A percentile compares a stretch with the other conserved stretches of the same genome.
Evolutionary conservation across 495 filamentous ascomycete genomes (phyloP).

Genomic region (Glarea lozoyensis): DNA sequence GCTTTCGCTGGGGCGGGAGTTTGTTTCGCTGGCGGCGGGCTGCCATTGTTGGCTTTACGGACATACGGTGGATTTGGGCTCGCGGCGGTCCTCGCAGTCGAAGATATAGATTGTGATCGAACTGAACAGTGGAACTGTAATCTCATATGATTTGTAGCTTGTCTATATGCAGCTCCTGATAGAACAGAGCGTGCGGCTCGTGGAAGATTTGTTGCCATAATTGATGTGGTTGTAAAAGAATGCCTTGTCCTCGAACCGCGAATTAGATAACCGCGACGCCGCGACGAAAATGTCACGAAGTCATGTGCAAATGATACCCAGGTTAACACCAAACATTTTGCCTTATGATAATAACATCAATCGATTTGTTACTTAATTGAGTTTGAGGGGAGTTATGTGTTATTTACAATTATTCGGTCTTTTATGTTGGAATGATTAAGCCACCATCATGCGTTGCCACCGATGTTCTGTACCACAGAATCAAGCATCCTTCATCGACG

Average conservation of each 20-base stretch:
- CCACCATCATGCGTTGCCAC: too few species aligned
- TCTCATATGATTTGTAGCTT: neutral
- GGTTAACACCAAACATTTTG: too few species aligned
- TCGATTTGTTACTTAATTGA: too few species aligned
- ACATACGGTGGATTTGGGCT: constrained; percentile 16
- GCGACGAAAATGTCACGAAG: too few species aligned
- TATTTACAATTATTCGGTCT: too few species aligned
- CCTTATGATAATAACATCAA: too few species aligned
- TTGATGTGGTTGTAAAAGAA: constrained; percentile 9
- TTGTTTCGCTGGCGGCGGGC: neutral
- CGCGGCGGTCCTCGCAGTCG: constrained; percentile 4
- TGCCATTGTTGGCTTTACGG: constrained; percentile 6
- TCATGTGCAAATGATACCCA: too few species aligned
- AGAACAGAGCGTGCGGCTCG: constrained; percentile 14
- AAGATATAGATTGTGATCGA: constrained; percentile 8
- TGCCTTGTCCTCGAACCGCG: too few species aligned
- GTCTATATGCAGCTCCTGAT: constrained; percentile 7
- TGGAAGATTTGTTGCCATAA: constrained; percentile 15
- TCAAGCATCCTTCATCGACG: constrained; percentile 47
- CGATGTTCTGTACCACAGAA: too few species aligned
- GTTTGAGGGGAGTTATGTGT: too few species aligned
- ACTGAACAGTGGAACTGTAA: neutral
- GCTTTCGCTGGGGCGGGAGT: neutral
- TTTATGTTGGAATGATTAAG: too few species aligned
- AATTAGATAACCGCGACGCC: too few species aligned